phyloP scores from a whole-genome alignment of 225 moss, liverwort and hornwort species.

The Polytrichum formosum region DNA sequence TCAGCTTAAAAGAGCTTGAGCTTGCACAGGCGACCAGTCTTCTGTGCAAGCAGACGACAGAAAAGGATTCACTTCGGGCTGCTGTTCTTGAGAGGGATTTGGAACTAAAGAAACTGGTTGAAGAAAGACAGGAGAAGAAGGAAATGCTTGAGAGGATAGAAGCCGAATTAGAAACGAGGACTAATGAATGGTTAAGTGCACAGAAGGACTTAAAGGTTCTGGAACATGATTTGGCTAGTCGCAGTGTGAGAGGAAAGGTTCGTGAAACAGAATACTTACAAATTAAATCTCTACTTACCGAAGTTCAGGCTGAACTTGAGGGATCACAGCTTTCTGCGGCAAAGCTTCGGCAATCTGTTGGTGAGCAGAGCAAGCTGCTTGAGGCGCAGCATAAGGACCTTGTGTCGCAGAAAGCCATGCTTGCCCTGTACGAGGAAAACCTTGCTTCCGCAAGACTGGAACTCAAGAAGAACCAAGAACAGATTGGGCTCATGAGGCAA shows the following conservation, averaged over 20 bases:
- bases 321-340: conserved; percentile 28
- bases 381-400: conserved; percentile 36
- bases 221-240: conserved; percentile 27
- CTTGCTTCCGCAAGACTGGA: conserved; percentile 16
- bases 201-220: conserved; percentile 32
- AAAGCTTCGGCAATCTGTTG: conserved; percentile 23
- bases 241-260: conserved; percentile 15
- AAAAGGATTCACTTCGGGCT: conserved; percentile 20
- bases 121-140: conserved; percentile 27
- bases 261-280: conserved; percentile 23
- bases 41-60: conserved; percentile 24
- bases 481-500: conserved; percentile 8
- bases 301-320: conserved; percentile 43
- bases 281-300: conserved; percentile 27
- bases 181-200: conserved; percentile 33
- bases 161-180: conserved; percentile 25
- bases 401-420: conserved; percentile 7
- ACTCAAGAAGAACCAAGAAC: conserved; percentile 21
- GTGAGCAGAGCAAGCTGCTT: conserved; percentile 28
- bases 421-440: conserved; percentile 18
- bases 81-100: conserved; percentile 31
- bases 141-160: conserved; percentile 32
- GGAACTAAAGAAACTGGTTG: conserved; percentile 17
- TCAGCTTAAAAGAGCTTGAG: conserved; percentile 28
- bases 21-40: conserved; percentile 27